Percentiles rank a stretch among this genome's conserved stretches.
Conservation (phyloP, 306 rosid species). For the Begonia peltatifolia region DNA sequence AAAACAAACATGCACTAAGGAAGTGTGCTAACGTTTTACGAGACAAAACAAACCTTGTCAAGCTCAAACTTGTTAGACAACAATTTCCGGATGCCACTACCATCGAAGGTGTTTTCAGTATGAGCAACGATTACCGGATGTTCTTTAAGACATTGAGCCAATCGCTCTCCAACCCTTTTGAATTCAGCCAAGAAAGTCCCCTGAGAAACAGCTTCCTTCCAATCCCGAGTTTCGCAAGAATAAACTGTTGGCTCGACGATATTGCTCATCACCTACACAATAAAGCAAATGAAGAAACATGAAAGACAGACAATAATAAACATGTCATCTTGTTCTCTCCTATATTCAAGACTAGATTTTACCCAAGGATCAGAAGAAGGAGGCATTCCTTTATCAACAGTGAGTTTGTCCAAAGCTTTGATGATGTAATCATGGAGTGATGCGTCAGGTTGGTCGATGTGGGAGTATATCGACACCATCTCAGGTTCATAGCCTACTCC, state of each 20-base stretch:
- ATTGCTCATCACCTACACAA: slow-evolving; percentile 15
- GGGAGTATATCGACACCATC: slow-evolving; percentile 37
- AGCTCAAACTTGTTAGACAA: slow-evolving; percentile 80
- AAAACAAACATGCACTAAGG: no score
- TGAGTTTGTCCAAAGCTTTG: slow-evolving; percentile 53
- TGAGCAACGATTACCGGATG: slow-evolving; percentile 81
- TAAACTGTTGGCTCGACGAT: slow-evolving; percentile 57
- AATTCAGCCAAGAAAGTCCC: slow-evolving; percentile 57
- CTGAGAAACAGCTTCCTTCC: slow-evolving; percentile 41
- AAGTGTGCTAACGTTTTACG: no score
- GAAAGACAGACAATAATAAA: no score
- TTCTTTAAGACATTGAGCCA: slow-evolving; percentile 50
- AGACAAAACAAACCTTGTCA: slow-evolving; percentile 47
- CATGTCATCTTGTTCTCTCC: no score
- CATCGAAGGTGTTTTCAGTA: slow-evolving; percentile 80
- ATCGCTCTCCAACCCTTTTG: slow-evolving; percentile 39
- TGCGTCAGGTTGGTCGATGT: slow-evolving; percentile 25
- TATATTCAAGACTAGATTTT: background rate
- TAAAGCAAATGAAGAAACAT: no score
- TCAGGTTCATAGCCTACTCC: slow-evolving; percentile 59
- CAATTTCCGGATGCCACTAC: slow-evolving; percentile 56
- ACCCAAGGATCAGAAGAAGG: slow-evolving; percentile 95
- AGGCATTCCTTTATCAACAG: slow-evolving; percentile 93
- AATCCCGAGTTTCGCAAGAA: slow-evolving; percentile 22
- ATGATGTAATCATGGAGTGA: slow-evolving; percentile 39